phyloP scores from a whole-genome alignment of 1,284 basidiomycete genomes.

The Apiotrichum montevideense region DNA sequence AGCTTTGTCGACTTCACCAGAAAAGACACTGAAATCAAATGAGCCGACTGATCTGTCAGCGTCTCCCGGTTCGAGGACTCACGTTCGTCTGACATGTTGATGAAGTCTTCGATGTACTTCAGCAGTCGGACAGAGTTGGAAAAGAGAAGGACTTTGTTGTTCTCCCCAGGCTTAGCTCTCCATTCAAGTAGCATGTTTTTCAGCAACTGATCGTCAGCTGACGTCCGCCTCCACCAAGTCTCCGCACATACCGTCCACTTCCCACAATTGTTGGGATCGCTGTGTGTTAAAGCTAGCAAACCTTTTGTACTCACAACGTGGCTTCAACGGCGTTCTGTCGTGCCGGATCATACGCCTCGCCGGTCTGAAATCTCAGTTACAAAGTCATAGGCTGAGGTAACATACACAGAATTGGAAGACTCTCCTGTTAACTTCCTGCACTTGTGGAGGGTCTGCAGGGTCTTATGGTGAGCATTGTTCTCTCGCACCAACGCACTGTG shows the following conservation, averaged over 20 bases:
- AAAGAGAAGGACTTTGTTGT: constrained; percentile 49
- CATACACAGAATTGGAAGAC: constrained; percentile 40
- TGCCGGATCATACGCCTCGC: constrained; percentile 23
- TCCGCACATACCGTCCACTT: constrained; percentile 47
- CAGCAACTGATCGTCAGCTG: constrained; percentile 37
- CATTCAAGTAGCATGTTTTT: constrained; percentile 45
- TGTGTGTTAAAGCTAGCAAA: constrained; percentile 5
- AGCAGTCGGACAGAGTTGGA: constrained; percentile 49
- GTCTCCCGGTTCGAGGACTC: constrained; percentile 23
- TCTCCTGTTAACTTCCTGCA: constrained; percentile 27
- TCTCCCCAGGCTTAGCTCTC: constrained; percentile 44
- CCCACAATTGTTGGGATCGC: constrained; percentile 48
- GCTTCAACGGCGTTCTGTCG: constrained; percentile 25
- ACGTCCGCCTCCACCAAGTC: constrained; percentile 24
- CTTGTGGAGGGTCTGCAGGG: constrained; percentile 26
- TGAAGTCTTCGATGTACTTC: constrained; percentile 47
- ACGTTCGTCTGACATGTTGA: constrained; percentile 35
- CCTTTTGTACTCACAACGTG: constrained; percentile 29
- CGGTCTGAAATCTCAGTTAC: constrained; percentile 23
- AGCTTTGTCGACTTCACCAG: constrained; percentile 45
- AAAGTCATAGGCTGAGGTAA: constrained; percentile 38
- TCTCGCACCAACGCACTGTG: constrained; percentile 19
- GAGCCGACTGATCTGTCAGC: constrained; percentile 25
- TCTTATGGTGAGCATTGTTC: constrained; percentile 11
- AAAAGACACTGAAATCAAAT: constrained; percentile 44